phyloP scores from a whole-genome alignment of 768 basidiomycete species.

The Solioccasus polychromus region DNA sequence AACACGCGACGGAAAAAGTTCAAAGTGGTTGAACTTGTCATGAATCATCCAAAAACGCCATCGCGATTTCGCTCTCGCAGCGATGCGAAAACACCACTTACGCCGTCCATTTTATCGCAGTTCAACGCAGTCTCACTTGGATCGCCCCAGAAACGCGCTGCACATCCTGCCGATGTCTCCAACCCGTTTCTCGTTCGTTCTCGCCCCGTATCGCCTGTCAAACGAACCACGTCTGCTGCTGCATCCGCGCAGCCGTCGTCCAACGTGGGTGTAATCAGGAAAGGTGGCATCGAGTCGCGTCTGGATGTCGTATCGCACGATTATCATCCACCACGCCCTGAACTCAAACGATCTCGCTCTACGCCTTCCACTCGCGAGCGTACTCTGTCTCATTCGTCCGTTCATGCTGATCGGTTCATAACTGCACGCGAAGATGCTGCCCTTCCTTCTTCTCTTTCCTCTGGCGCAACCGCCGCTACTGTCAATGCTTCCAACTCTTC shows the following conservation, averaged over 20 bases:
- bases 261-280: constrained; percentile 73
- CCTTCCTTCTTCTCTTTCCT: constrained; percentile 64
- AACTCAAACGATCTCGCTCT: constrained; percentile 70
- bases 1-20: no score
- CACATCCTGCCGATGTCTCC: constrained; percentile 46
- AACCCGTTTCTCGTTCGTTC: constrained; percentile 64
- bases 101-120: constrained; percentile 40
- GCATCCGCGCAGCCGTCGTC: constrained; percentile 48
- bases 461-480: constrained; percentile 42
- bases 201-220: constrained; percentile 62
- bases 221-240: constrained; percentile 51
- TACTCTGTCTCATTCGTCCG: constrained; percentile 36
- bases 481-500: constrained; percentile 48
- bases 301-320: constrained; percentile 76
- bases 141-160: constrained; percentile 29
- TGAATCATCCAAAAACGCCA: constrained; percentile 43
- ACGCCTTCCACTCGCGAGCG: constrained; percentile 55
- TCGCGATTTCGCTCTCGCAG: constrained; percentile 46
- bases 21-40: no score
- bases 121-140: constrained; percentile 37
- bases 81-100: constrained; percentile 48
- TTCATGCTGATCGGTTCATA: constrained; percentile 68
- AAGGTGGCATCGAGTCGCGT: constrained; percentile 74
- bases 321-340: constrained; percentile 62
- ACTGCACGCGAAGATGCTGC: constrained; percentile 54